phyloP scores from a whole-genome alignment of 2,329 filamentous ascomycete species.

The Hypoxylon sp. region DNA sequence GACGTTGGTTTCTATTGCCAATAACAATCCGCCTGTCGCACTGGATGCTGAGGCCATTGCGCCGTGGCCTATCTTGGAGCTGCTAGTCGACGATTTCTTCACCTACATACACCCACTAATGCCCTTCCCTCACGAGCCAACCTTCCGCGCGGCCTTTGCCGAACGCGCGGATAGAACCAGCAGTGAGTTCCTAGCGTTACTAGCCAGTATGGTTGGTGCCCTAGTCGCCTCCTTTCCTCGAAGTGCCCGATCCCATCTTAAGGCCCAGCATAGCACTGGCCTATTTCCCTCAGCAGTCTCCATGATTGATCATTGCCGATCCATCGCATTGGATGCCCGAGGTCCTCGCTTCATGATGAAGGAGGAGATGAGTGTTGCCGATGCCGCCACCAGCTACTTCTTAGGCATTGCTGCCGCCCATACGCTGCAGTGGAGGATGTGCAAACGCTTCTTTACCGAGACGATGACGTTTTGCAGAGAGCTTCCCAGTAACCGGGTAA shows the following conservation, averaged over 20 bases:
- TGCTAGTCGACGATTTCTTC: constrained; percentile 85
- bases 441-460: constrained; percentile 80
- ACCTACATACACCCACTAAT: constrained; percentile 84
- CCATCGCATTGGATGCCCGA: constrained; percentile 77
- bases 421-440: constrained; percentile 76
- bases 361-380: constrained; percentile 69
- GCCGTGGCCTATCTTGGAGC: constrained; percentile 75
- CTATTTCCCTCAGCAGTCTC: constrained; percentile 78
- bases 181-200: constrained; percentile 76
- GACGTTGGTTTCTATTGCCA: constrained; percentile 63
- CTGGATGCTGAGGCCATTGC: constrained; percentile 79
- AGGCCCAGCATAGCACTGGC: constrained; percentile 73
- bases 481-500: constrained; percentile 74
- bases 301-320: constrained; percentile 79
- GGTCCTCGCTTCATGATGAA: constrained; percentile 65
- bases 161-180: constrained; percentile 76
- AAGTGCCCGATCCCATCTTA: constrained; percentile 78
- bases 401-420: constrained; percentile 77
- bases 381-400: constrained; percentile 83
- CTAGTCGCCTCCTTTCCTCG: constrained; percentile 84
- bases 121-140: constrained; percentile 84
- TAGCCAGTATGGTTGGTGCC: constrained; percentile 80
- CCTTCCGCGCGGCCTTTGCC: constrained; percentile 78
- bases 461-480: constrained; percentile 77
- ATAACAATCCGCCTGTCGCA: constrained; percentile 56